These are phyloP conservation scores for Sarcocystis neurona DNA, from an alignment of 169 alveolate species.

Conservation along the genomic window DNA sequence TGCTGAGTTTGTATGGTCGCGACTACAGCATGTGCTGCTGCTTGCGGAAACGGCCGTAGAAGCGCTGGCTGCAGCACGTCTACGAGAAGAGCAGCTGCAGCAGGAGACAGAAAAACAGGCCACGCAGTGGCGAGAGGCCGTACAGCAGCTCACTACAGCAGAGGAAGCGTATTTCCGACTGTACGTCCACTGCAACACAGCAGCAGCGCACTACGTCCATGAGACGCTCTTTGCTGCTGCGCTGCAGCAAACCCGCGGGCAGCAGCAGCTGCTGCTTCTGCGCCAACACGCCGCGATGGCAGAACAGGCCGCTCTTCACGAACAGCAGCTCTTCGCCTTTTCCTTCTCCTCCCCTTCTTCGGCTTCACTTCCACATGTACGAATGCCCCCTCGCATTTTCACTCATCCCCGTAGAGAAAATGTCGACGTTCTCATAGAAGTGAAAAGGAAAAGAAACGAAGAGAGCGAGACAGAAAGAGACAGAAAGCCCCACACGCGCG, in stretches of 20 bases:
- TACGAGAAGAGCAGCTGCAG: background rate
- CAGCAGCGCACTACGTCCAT: slow-evolving; percentile 19
- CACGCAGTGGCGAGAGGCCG: background rate
- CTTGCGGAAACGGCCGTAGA: slow-evolving; percentile 7
- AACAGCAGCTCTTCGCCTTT: too few species aligned
- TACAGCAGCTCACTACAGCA: background rate
- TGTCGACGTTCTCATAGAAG: too few species aligned
- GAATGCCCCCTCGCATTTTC: too few species aligned
- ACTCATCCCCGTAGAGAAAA: too few species aligned
- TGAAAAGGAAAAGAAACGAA: too few species aligned
- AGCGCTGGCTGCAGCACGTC: background rate
- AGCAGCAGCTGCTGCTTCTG: slow-evolving; percentile 13
- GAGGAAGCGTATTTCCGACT: background rate
- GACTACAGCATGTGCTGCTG: slow-evolving; percentile 7
- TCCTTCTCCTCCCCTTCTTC: too few species aligned
- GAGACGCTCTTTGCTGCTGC: background rate
- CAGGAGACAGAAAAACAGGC: background rate
- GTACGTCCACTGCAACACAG: background rate
- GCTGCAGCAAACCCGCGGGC: background rate
- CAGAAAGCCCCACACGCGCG: too few species aligned
- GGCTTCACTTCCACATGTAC: too few species aligned
- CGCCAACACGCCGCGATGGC: slow-evolving; percentile 21
- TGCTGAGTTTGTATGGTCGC: background rate
- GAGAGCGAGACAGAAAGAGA: too few species aligned
- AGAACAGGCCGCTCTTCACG: too few species aligned